Base-by-base conservation (phyloP, 208 protist genomes). In the Porcisia deanei region DNA sequence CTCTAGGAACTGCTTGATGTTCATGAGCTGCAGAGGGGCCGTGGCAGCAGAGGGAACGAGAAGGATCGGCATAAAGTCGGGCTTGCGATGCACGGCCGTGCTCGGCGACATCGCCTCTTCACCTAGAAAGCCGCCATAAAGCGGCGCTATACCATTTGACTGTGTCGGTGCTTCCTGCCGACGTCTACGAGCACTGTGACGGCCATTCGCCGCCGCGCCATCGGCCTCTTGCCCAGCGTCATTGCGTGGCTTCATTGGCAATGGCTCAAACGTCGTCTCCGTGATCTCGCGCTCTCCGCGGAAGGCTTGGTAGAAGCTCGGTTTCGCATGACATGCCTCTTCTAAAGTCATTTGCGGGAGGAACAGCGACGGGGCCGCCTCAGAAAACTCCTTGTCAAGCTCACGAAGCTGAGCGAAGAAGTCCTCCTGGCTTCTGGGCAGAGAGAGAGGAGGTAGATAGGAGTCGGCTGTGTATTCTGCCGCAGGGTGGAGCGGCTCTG, bases 61-160 rank as follows among this genome's bases (percentile, higher is more conserved):
- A 60, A 97, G 93, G 65, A 95, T 91, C 25, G 91, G 93, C 81
- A 89, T 90, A 74, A 97, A 97, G 81, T 97, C 89, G 0, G 88
- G 80, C 74, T 88, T 79, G 25, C 84, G 80, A 37, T 87, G 83
- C 57, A 85, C 85, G 2, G 79, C 74, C 43, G 88, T 67, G 84
- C 77, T 63, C 81, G 81, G 80, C 61, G 88, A 71, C 81, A 88
- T 60, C 77, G 81, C 74, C 76, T 75, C 66, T 64, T 76, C 60
- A 6, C 70, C 73, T 30, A 78, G 49, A 47, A 76, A 76, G 43
- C 80, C 75, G n/a, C 76, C 75, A 45, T 80, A 79, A 41, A 80
- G 70, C 5, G 77, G 75, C 10, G 75, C 58, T n/a, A 73, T 73
- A 41, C 39, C 77, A 41, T 20, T 43, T 41, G 49, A 52, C 65